These are phyloP conservation scores for Lactarius sp. DNA, from an alignment of 768 basidiomycete genomes.

Conservation along the genomic window DNA sequence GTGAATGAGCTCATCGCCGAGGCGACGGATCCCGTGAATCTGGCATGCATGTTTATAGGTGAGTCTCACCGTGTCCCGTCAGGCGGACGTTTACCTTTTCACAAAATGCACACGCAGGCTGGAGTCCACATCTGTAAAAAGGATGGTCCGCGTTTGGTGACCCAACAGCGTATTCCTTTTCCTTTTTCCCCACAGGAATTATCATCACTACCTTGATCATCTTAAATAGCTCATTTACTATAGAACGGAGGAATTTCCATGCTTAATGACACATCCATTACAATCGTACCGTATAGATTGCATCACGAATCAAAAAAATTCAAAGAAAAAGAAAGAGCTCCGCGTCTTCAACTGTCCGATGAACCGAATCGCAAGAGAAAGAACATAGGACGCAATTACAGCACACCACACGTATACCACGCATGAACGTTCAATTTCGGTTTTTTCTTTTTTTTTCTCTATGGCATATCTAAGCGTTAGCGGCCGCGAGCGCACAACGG, in stretches of 20 bases:
- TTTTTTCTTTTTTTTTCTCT: slow-evolving; percentile 9
- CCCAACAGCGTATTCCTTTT: neutral
- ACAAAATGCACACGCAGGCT: slow-evolving; percentile 31
- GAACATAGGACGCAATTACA: slow-evolving; percentile 10
- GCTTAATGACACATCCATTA: slow-evolving; percentile 15
- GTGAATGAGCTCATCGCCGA: slow-evolving; percentile 90
- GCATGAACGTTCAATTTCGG: slow-evolving; percentile 8
- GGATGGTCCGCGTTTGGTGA: neutral
- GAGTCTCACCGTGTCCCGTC: slow-evolving; percentile 27
- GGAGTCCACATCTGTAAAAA: slow-evolving; percentile 38
- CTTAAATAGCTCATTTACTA: neutral
- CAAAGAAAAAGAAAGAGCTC: neutral
- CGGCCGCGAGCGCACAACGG: neutral
- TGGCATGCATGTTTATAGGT: slow-evolving; percentile 79
- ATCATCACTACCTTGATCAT: neutral
- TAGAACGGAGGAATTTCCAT: neutral
- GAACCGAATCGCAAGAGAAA: slow-evolving; percentile 9
- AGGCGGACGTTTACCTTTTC: neutral
- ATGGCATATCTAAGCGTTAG: slow-evolving; percentile 23
- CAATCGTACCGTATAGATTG: slow-evolving; percentile 23
- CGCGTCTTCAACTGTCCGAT: slow-evolving; percentile 1
- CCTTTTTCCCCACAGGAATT: neutral
- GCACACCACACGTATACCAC: slow-evolving; percentile 14
- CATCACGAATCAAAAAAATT: slow-evolving; percentile 9
- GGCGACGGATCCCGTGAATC: slow-evolving; percentile 71